Evolutionary conservation across 1,139 yeast genomes (phyloP).

Genomic region (Yamadazyma mexicana): DNA sequence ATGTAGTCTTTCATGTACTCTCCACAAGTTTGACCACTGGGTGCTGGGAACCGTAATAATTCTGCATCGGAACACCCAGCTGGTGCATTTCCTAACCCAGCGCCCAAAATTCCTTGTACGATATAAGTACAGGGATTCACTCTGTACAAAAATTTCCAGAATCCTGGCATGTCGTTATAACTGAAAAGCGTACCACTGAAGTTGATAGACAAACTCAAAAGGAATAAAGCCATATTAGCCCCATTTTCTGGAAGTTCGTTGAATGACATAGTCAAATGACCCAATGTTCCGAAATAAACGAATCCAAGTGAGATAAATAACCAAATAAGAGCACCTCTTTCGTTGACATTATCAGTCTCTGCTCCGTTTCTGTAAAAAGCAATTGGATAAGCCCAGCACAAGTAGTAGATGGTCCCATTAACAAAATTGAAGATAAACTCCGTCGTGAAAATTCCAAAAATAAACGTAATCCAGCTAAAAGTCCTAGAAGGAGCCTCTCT

Average conservation of each 20-base stretch:
- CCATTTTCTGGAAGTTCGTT: slow-evolving; percentile 67
- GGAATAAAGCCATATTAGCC: slow-evolving; percentile 60
- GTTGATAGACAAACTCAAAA: slow-evolving; percentile 59
- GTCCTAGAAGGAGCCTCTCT: slow-evolving; percentile 77
- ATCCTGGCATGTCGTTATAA: slow-evolving; percentile 47
- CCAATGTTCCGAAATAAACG: slow-evolving; percentile 52
- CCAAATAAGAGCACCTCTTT: slow-evolving; percentile 70
- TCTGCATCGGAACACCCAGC: slow-evolving; percentile 29
- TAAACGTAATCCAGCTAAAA: slow-evolving; percentile 48
- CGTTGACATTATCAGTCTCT: slow-evolving; percentile 25
- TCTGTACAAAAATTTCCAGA: slow-evolving; percentile 60
- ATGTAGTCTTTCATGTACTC: slow-evolving; percentile 50
- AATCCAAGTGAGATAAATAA: slow-evolving; percentile 54
- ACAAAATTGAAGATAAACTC: slow-evolving; percentile 35
- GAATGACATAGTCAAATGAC: slow-evolving; percentile 63
- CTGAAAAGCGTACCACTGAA: slow-evolving; percentile 83
- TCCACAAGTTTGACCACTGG: slow-evolving; percentile 57
- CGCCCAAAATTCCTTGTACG: slow-evolving; percentile 33
- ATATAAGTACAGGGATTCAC: slow-evolving; percentile 67
- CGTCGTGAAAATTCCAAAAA: slow-evolving; percentile 32
- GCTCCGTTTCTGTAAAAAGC: slow-evolving; percentile 35
- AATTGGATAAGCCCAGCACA: slow-evolving; percentile 45
- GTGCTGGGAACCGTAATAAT: slow-evolving; percentile 26
- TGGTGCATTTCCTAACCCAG: slow-evolving; percentile 33
- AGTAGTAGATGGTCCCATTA: slow-evolving; percentile 34